Evolutionary conservation across 805 yeast species (phyloP), one percentile per base, ranked within the genome.

Genomic region (Suhomyces sp.): DNA sequence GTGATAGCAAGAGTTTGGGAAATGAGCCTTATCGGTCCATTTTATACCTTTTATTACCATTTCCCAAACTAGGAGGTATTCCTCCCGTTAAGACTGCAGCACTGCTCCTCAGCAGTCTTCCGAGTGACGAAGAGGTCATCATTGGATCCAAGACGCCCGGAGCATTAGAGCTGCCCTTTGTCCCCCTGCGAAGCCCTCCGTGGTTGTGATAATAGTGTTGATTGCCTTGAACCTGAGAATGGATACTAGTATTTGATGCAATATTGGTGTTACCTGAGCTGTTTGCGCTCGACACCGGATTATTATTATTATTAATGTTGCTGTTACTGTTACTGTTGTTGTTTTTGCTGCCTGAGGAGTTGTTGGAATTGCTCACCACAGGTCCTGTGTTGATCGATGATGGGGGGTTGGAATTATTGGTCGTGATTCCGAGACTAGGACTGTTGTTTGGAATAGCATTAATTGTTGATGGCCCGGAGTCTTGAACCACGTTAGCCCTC

Each of bases 21-120:
- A 14, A 10, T 4, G 22, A n/a, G 10, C 8, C 6, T 23, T 23
- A 31, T 6, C 27, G 33, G 16, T 33, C 36, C 25, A 26, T 10
- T 16, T 33, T 33, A 16, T 33, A 33, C n/a, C 36, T 30, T 26
- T 33, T 33, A 21, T 20, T 26, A 5, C 36, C 21, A 12, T 33
- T 33, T 30, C 26, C 14, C 10, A 33, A 8, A 11, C 28, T 20
- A 16, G 29, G 23, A 5, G 33, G 21, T 3, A 22, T 12, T n/a
- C 12, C 21, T 7, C 31, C 31, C 21, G 21, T 18, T 12, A 23
- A 6, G 6, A 25, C 28, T 12, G 13, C 22, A 7, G 22, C 6
- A 12, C 28, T 22, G 15, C 19, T 20, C 16, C 33, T 12, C 16
- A 21, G 12, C 17, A 12, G 28, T 11, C 28, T 8, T 14, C 21